Base-by-base conservation (phyloP, 345 rosid species). In the Aegle marmelos region DNA sequence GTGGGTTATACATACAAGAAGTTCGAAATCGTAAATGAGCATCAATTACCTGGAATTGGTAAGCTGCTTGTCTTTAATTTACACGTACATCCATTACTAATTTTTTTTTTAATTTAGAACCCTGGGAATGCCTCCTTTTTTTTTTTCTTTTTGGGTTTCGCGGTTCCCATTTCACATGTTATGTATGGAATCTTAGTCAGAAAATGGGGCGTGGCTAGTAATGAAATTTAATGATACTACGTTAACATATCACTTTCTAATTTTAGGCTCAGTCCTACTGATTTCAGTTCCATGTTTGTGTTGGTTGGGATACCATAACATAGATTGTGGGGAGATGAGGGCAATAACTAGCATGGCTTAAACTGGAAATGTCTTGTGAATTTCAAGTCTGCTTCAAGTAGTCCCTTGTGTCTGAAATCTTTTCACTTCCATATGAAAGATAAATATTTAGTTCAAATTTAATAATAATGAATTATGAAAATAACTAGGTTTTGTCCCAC, bases 1-100 rank as follows among this genome's bases (percentile, higher is more conserved):
- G 95, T 94, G 81, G 97, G 98, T 80, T 96, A 96, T 80, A 96
- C 99, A 5, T 95, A 92, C 86, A 95, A 95, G 89, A 95, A 95
- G 88, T 91, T 92, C 68, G 98, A 93, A 84, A 93, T 96, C 24
- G 92, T 96, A 73, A 89, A 96, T 79, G 95, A 94, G 77, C 82
- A 91, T 77, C 98, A 96, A 68, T 85, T 96, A 78, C 91, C 93
- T 71, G 99, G 97, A 71, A 90, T 96, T 75, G 98, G 99, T 94
- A 91, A 74, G 48, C 69, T 58, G 63, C 68, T 67, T 25, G 7
- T 68, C 53, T 31, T 25, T 31, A 17, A 31, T 70, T 67, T 22
- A 28, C 28, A 21, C 30, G 6, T 41, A 60, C 28, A 37, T 73
- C 36, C 68, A 24, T 76, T 24, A 27, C 28, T 19, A 33, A 33